Evolutionary conservation across 495 filamentous ascomycete species (phyloP).

Genomic region (Podospora conica): DNA sequence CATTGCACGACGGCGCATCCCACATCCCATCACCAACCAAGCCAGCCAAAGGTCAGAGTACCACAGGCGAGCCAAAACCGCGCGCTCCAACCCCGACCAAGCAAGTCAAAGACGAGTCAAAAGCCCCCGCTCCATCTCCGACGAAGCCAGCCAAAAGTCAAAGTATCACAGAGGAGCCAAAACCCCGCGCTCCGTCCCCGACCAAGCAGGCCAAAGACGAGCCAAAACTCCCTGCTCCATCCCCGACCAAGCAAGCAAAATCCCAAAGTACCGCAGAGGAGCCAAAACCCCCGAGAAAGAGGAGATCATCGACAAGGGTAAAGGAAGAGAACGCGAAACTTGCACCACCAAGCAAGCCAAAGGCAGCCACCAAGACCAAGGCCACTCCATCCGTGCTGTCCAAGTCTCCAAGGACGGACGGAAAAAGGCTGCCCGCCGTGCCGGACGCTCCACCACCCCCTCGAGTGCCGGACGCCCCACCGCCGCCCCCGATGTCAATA

Average conservation of each 20-base stretch:
- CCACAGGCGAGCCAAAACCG: too few species aligned
- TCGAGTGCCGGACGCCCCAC: not conserved
- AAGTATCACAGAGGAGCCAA: not conserved
- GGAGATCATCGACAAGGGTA: not conserved
- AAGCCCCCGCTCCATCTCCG: not conserved
- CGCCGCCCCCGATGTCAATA: not conserved
- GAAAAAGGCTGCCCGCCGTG: not conserved
- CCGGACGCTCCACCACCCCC: not conserved
- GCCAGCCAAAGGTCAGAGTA: too few species aligned
- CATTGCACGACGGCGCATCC: not conserved
- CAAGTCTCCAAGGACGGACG: not conserved
- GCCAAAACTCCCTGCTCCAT: not conserved
- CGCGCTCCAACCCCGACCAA: not conserved
- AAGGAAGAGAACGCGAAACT: conserved; percentile 3
- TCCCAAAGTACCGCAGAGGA: not conserved
- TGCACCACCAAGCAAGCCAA: not conserved
- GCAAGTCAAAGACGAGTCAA: too few species aligned
- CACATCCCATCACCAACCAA: not conserved
- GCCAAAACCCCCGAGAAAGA: conserved; percentile 5
- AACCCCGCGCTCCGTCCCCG: not conserved
- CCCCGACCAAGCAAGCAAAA: not conserved
- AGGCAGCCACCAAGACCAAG: not conserved
- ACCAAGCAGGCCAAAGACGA: too few species aligned
- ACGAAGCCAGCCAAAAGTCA: not conserved
- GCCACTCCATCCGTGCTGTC: not conserved